Percentiles rank a stretch among this genome's conserved stretches.
These are phyloP conservation scores for Metschnikowia matae DNA, from an alignment of 805 yeast genomes.

Conservation along the genomic window DNA sequence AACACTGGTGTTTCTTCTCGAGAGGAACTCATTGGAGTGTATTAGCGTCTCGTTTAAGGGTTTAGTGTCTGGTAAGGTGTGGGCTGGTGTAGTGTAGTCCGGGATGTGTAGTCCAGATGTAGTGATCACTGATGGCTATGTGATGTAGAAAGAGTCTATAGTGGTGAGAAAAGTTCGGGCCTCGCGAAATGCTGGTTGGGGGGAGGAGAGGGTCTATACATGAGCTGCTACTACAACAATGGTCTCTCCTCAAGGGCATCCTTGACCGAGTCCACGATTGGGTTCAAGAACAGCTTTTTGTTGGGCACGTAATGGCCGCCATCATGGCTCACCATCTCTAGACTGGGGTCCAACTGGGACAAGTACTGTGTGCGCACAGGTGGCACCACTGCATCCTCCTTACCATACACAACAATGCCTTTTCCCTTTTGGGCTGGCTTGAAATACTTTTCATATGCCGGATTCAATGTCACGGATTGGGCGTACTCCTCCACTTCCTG, in stretches of 20 bases:
- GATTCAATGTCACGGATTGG: constrained; percentile 17
- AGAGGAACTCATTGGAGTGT: not conserved
- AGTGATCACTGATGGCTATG: no score
- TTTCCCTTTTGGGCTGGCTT: constrained; percentile 20
- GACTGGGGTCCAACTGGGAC: constrained; percentile 17
- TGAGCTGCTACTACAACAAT: not conserved
- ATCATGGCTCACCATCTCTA: constrained; percentile 22
- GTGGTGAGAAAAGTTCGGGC: not conserved
- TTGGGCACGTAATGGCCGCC: constrained; percentile 39
- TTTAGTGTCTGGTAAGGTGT: not conserved
- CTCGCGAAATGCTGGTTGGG: not conserved
- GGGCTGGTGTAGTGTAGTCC: no score
- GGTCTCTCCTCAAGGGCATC: constrained; percentile 13
- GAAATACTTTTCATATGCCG: constrained; percentile 20
- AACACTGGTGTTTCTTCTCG: not conserved
- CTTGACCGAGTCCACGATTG: constrained; percentile 17
- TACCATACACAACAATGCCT: constrained; percentile 28
- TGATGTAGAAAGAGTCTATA: not conserved
- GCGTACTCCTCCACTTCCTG: constrained; percentile 22
- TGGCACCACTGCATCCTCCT: constrained; percentile 32
- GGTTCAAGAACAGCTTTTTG: constrained; percentile 19
- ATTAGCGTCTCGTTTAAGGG: no score
- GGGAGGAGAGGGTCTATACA: not conserved
- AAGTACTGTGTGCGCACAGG: constrained; percentile 27
- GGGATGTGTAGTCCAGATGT: no score